Conservation (phyloP, 371 early-diverging fungal species). For the Haplosporangium sp. region DNA sequence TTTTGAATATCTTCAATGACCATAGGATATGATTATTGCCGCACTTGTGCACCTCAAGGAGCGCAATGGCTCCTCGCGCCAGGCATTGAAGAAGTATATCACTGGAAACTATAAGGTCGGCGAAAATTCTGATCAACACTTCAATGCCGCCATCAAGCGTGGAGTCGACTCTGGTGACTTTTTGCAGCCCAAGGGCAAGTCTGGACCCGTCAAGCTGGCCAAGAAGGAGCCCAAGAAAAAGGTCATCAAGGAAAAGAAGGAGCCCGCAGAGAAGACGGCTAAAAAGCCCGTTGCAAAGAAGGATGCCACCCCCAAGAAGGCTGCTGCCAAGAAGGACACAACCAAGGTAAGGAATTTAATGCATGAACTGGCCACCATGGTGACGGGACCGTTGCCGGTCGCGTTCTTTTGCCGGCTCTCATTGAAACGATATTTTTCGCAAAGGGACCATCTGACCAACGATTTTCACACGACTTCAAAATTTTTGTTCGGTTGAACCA, state of each 20-base stretch:
- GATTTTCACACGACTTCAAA: constrained; percentile 8
- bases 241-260: constrained; percentile 32
- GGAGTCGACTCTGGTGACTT: constrained; percentile 73
- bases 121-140: constrained; percentile 65
- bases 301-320: constrained; percentile 55
- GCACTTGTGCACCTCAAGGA: constrained; percentile 77
- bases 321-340: constrained; percentile 57
- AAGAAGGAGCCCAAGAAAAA: constrained; percentile 48
- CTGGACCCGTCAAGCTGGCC: constrained; percentile 63
- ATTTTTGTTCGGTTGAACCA: neutral
- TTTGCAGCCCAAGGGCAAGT: constrained; percentile 78
- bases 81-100: constrained; percentile 86
- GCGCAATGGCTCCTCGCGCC: constrained; percentile 80
- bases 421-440: neutral
- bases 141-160: constrained; percentile 79
- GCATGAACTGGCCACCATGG: neutral
- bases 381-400: no score
- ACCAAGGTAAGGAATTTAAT: constrained; percentile 29
- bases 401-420: neutral
- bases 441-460: neutral
- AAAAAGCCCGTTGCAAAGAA: constrained; percentile 57
- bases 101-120: constrained; percentile 75
- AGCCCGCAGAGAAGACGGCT: constrained; percentile 59
- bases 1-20: no score
- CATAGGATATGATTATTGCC: constrained; percentile 63